A percentile compares a stretch with the other conserved stretches of the same genome.
phyloP scores from a whole-genome alignment of 805 yeast genomes.

The Monosporozyma solicola region DNA sequence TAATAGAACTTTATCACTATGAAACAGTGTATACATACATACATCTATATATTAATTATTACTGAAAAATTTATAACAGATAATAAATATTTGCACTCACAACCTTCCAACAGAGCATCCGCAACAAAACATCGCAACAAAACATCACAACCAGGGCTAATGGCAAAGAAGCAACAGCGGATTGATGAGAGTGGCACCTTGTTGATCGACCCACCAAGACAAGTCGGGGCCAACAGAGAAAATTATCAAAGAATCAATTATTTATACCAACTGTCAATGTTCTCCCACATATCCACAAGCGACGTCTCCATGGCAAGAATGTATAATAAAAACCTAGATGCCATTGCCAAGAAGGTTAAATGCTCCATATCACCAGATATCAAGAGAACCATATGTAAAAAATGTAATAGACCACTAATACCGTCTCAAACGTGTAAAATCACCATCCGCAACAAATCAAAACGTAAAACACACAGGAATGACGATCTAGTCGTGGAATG shows the following conservation, averaged over 20 bases:
- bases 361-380: slow-evolving; percentile 52
- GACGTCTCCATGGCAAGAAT: slow-evolving; percentile 39
- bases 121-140: neutral
- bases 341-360: slow-evolving; percentile 61
- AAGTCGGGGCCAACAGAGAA: slow-evolving; percentile 42
- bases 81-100: no score
- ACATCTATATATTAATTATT: no score
- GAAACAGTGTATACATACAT: no score
- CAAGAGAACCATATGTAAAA: slow-evolving; percentile 63
- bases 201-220: slow-evolving; percentile 29
- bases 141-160: neutral
- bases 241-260: slow-evolving; percentile 52
- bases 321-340: slow-evolving; percentile 45
- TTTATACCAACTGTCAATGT: slow-evolving; percentile 46
- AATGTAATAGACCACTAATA: slow-evolving; percentile 44
- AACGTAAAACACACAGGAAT: slow-evolving; percentile 27
- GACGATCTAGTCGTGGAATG: slow-evolving; percentile 47
- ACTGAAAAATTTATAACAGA: neutral
- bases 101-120: no score
- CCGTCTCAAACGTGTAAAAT: slow-evolving; percentile 38
- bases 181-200: slow-evolving; percentile 16
- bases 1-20: neutral
- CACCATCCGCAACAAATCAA: slow-evolving; percentile 28
- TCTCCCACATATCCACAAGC: slow-evolving; percentile 23
- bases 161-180: slow-evolving; percentile 4